Percentiles rank a stretch among this genome's conserved stretches.
Conservation (phyloP, 192 early-diverging fungal species). For the Geranomyces variabilis region DNA sequence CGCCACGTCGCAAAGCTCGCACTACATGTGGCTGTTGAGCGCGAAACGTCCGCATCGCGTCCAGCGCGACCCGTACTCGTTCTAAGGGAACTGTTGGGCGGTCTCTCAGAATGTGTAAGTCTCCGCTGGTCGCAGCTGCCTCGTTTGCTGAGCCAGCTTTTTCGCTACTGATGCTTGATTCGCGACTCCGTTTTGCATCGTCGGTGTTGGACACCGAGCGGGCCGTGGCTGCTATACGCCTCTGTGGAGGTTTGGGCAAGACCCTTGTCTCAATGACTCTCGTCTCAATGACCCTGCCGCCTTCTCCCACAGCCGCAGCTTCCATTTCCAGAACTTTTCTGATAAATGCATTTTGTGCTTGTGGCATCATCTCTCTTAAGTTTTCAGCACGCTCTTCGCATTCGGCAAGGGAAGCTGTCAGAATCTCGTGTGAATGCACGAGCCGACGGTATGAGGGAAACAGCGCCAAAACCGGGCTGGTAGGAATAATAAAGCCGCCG, state of each 20-base stretch:
- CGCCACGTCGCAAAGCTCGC: slow-evolving; percentile 1
- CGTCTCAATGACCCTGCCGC: too few species aligned
- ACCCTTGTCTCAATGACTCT: too few species aligned
- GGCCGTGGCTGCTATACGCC: too few species aligned
- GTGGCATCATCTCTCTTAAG: neutral
- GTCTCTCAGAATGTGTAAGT: too few species aligned
- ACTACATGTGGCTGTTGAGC: neutral
- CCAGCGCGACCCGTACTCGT: neutral
- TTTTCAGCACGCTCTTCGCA: neutral
- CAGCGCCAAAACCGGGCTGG: neutral
- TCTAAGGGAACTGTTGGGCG: neutral
- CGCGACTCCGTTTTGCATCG: too few species aligned
- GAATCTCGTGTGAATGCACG: neutral
- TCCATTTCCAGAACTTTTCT: neutral
- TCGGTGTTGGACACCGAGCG: too few species aligned
- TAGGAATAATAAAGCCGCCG: neutral
- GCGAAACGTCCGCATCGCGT: slow-evolving; percentile 5
- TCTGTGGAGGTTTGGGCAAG: too few species aligned
- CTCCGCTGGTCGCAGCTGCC: too few species aligned
- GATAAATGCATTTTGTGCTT: slow-evolving; percentile 1
- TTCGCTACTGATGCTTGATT: too few species aligned
- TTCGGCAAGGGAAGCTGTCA: neutral
- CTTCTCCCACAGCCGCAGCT: neutral
- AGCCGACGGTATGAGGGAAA: neutral
- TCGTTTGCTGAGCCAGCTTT: too few species aligned